These are phyloP conservation scores for Coemansia sp. DNA, from an alignment of 192 early-diverging fungal genomes.

Conservation along the genomic window DNA sequence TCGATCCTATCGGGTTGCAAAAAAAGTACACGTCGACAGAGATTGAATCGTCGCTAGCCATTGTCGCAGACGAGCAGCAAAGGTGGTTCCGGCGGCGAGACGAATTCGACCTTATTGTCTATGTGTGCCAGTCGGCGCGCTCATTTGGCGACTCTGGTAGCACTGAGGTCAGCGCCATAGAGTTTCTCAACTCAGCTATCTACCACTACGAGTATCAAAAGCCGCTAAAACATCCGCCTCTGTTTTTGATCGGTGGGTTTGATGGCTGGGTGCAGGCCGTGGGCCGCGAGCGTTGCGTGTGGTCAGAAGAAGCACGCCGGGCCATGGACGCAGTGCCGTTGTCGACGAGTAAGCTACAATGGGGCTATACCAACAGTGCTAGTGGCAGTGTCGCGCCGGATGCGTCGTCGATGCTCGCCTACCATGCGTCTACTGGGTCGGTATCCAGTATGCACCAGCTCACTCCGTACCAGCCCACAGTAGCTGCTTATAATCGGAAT, in stretches of 20 bases:
- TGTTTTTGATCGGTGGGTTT: slow-evolving; percentile 81
- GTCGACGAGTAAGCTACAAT: background rate
- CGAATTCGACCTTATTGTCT: slow-evolving; percentile 73
- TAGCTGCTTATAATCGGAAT: background rate
- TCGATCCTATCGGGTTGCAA: slow-evolving; percentile 69
- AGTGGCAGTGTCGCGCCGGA: slow-evolving; percentile 1
- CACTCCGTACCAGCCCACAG: slow-evolving; percentile 13
- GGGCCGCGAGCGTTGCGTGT: slow-evolving; percentile 37
- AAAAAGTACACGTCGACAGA: slow-evolving; percentile 61
- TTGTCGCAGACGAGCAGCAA: slow-evolving; percentile 62
- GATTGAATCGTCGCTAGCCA: slow-evolving; percentile 61
- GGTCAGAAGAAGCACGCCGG: slow-evolving; percentile 30
- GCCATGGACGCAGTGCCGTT: slow-evolving; percentile 1
- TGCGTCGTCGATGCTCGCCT: slow-evolving; percentile 19
- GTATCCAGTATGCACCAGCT: slow-evolving; percentile 8
- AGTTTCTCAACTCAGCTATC: slow-evolving; percentile 61
- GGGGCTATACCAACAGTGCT: slow-evolving; percentile 2
- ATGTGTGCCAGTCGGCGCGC: slow-evolving; percentile 62
- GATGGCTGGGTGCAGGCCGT: slow-evolving; percentile 67
- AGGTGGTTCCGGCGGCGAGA: slow-evolving; percentile 65
- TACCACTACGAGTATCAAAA: slow-evolving; percentile 64
- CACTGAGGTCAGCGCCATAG: slow-evolving; percentile 26
- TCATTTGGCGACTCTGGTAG: slow-evolving; percentile 48
- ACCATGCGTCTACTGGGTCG: slow-evolving; percentile 22
- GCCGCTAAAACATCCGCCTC: slow-evolving; percentile 58